Conservation (phyloP, 1,284 basidiomycete species). For the Heterobasidion irregulare region DNA sequence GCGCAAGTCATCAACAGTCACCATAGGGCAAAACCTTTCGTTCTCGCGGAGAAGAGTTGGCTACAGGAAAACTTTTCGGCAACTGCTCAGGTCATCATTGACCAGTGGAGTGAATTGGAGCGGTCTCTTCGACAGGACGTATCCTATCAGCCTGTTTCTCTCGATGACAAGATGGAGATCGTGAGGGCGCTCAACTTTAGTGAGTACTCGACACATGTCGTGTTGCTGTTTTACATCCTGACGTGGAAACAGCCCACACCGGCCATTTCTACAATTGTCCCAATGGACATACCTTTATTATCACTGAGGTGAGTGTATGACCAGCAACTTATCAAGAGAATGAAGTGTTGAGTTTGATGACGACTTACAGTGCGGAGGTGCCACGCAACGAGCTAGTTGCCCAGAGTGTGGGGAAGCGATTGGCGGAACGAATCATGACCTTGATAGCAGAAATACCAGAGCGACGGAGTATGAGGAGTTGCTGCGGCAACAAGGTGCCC, state of each 20-base stretch:
- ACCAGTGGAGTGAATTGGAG: neutral
- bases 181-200: neutral
- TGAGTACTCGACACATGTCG: neutral
- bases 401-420: slow-evolving; percentile 45
- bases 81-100: neutral
- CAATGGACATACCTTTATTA: slow-evolving; percentile 18
- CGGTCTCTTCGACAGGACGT: neutral
- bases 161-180: neutral
- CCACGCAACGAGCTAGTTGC: slow-evolving; percentile 33
- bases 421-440: slow-evolving; percentile 36
- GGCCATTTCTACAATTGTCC: slow-evolving; percentile 19
- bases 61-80: neutral
- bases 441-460: slow-evolving; percentile 31
- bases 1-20: neutral
- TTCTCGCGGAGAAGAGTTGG: neutral
- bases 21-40: neutral
- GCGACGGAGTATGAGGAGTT: slow-evolving; percentile 34
- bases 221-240: neutral
- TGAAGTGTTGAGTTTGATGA: too few relatives aligned
- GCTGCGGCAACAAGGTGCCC: neutral
- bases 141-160: neutral
- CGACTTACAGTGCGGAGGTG: slow-evolving; percentile 43
- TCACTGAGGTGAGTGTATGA: slow-evolving; percentile 15
- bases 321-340: neutral
- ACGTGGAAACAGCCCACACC: neutral